These are phyloP conservation scores for Paspalum vaginatum DNA, from an alignment of 176 grass and related monocot genomes.

Conservation along the genomic window DNA sequence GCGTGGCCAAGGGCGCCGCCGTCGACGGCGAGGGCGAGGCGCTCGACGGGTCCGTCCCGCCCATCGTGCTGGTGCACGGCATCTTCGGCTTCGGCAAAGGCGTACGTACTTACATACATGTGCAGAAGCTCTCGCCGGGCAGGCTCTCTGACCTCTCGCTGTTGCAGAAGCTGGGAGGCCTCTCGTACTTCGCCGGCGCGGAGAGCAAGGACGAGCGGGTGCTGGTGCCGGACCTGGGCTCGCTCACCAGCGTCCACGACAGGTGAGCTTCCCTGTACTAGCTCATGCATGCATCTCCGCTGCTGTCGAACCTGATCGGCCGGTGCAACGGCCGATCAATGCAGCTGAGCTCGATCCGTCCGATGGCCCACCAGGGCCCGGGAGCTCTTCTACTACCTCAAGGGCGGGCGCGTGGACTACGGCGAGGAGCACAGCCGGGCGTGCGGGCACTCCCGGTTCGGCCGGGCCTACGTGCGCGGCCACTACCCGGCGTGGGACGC, in stretches of 20 bases:
- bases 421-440: conserved; percentile 72
- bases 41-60: conserved; percentile 48
- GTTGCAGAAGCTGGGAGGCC: conserved; percentile 67
- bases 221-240: conserved; percentile 81
- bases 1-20: background rate
- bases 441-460: conserved; percentile 60
- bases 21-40: conserved; percentile 33
- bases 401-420: conserved; percentile 82
- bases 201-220: conserved; percentile 90
- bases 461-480: conserved; percentile 58
- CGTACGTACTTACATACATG: conserved; percentile 42
- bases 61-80: conserved; percentile 90
- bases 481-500: conserved; percentile 79
- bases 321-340: too few relatives aligned
- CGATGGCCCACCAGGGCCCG: too few relatives aligned
- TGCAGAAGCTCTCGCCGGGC: too few relatives aligned
- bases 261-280: conserved; percentile 28
- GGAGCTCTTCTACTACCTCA: conserved; percentile 90
- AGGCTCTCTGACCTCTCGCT: background rate
- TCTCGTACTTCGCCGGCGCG: conserved; percentile 92
- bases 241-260: conserved; percentile 83
- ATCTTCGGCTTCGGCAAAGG: conserved; percentile 93
- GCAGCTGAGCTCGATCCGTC: too few relatives aligned
- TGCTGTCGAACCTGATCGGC: too few relatives aligned
- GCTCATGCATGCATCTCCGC: too few relatives aligned